A percentile compares a stretch with the other conserved stretches of the same genome.
Evolutionary conservation across 2,329 filamentous ascomycete genomes (phyloP).

Genomic region (Aspergillus tamarii): DNA sequence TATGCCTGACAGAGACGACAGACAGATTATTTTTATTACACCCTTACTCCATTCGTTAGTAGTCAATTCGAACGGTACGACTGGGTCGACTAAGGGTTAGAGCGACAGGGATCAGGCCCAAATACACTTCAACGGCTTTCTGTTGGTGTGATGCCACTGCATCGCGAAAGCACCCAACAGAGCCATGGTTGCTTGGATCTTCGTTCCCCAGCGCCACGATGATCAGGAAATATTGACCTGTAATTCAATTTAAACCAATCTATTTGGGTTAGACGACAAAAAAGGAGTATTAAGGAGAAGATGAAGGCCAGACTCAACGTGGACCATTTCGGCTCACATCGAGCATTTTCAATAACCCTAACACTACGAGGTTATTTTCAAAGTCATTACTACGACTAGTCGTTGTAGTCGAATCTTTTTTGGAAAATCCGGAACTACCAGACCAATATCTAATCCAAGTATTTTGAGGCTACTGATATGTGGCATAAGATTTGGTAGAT

Average conservation of each 20-base stretch:
- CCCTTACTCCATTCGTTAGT: not conserved
- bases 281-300: constrained; percentile 2
- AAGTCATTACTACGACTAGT: not conserved
- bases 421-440: not conserved
- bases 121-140: constrained; percentile 24
- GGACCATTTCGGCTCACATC: not conserved
- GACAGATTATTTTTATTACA: constrained; percentile 6
- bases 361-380: not conserved
- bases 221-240: constrained; percentile 9
- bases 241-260: not conserved
- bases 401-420: not conserved
- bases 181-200: constrained; percentile 11
- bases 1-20: constrained; percentile 5
- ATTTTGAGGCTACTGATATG: not conserved
- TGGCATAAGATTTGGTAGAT: not conserved
- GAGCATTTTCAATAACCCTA: not conserved
- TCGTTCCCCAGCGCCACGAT: constrained; percentile 12
- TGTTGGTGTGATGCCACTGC: constrained; percentile 17
- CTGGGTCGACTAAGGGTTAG: not conserved
- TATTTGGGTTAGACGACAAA: not conserved
- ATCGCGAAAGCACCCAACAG: not conserved
- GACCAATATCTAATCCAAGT: not conserved
- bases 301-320: not conserved
- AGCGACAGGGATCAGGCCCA: constrained; percentile 2
- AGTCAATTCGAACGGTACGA: constrained; percentile 2